Conservation (phyloP, 495 filamentous ascomycete genomes). For the Ramalina intermedia region DNA sequence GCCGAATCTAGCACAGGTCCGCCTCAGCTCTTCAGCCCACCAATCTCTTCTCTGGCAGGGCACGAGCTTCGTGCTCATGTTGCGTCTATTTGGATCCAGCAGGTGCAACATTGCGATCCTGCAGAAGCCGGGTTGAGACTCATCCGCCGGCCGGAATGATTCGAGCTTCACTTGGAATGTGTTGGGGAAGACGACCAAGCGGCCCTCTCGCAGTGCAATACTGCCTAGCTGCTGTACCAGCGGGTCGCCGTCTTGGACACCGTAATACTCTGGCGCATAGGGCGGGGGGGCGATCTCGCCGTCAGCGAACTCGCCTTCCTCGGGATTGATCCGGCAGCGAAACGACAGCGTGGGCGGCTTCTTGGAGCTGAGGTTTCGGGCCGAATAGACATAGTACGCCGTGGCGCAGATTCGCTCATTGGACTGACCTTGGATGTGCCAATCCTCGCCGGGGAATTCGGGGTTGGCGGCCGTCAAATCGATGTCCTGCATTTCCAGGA, state of each 20-base stretch:
- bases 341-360: constrained; percentile 18
- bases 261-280: constrained; percentile 21
- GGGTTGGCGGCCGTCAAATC: constrained; percentile 23
- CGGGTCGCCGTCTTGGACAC: constrained; percentile 19
- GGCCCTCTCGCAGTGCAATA: constrained; percentile 13
- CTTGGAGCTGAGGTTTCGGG: constrained; percentile 18
- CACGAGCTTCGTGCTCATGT: constrained; percentile 41
- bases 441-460: constrained; percentile 20
- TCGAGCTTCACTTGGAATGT: constrained; percentile 34
- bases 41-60: constrained; percentile 36
- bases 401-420: constrained; percentile 30
- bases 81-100: constrained; percentile 38
- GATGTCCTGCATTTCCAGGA: constrained; percentile 24
- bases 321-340: constrained; percentile 15
- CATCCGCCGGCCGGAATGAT: constrained; percentile 31
- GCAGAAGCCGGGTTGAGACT: constrained; percentile 30
- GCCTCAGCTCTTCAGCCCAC: constrained; percentile 13
- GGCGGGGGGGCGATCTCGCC: constrained; percentile 19
- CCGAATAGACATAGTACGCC: constrained; percentile 15
- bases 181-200: constrained; percentile 23
- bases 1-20: constrained; percentile 7
- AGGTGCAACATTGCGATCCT: constrained; percentile 38
- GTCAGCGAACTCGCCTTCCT: constrained; percentile 16
- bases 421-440: constrained; percentile 27
- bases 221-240: constrained; percentile 22